These are phyloP conservation scores for Corymbia maculata DNA, from an alignment of 345 rosid species.

Conservation along the genomic window DNA sequence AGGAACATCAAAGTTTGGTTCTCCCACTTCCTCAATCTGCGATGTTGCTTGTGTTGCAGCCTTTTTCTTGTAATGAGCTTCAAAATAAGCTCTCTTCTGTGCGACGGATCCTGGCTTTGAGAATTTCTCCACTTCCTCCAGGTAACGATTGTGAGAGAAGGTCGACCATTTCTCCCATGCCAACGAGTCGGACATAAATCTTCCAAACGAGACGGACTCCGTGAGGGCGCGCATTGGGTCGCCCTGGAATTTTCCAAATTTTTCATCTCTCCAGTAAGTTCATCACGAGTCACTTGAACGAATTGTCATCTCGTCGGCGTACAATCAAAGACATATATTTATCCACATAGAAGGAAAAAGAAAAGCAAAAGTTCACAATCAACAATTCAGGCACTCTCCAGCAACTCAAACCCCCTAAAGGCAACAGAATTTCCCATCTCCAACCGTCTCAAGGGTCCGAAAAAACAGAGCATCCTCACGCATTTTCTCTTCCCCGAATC, in stretches of 20 bases:
- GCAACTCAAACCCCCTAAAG: not conserved
- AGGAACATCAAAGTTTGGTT: not conserved
- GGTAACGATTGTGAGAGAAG: conserved; percentile 79
- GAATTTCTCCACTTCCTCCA: conserved; percentile 80
- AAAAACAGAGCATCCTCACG: not conserved
- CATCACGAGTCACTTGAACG: not conserved
- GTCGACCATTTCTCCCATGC: conserved; percentile 94
- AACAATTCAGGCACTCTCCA: not conserved
- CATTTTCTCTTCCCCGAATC: not conserved
- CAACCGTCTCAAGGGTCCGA: not conserved
- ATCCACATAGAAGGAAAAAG: not conserved
- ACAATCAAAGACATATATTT: not conserved
- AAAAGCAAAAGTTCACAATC: not conserved
- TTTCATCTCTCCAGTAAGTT: not conserved
- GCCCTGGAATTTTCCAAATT: conserved; percentile 31
- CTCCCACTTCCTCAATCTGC: not conserved
- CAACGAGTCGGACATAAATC: conserved; percentile 72
- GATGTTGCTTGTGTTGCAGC: conserved; percentile 53
- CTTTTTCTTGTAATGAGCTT: conserved; percentile 73
- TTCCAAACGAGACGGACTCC: conserved; percentile 80
- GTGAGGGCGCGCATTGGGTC: conserved; percentile 46
- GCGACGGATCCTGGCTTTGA: conserved; percentile 92
- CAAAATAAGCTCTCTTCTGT: conserved; percentile 80
- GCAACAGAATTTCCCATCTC: not conserved
- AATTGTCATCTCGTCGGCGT: not conserved